Evolutionary conservation across 192 early-diverging fungal species (phyloP).

Genomic region (Jimgerdemannia flammicorona): DNA sequence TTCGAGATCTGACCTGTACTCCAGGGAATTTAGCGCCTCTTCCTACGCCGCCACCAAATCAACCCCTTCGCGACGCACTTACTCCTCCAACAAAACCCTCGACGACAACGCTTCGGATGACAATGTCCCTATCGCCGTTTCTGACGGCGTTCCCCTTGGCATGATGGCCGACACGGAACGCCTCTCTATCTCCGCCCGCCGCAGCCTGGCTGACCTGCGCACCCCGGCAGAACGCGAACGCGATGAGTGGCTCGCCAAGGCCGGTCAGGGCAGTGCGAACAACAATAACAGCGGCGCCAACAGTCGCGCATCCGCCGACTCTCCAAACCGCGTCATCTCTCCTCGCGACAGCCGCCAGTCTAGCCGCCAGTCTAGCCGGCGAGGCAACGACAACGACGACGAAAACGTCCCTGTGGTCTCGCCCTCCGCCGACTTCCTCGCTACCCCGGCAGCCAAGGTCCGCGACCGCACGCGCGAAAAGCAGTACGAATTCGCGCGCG

Average conservation of each 20-base stretch:
- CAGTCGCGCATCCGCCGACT: neutral
- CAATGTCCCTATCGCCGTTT: neutral
- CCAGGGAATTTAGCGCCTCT: neutral
- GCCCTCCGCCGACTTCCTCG: neutral
- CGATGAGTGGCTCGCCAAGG: neutral
- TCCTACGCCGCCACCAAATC: neutral
- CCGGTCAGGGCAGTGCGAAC: no score
- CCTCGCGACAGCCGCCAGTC: neutral
- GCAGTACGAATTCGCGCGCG: neutral
- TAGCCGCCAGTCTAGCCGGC: neutral
- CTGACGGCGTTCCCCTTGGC: neutral
- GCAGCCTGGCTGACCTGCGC: neutral
- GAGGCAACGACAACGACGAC: neutral
- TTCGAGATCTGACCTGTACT: neutral
- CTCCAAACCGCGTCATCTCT: neutral
- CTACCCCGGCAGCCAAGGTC: neutral
- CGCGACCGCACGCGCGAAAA: neutral
- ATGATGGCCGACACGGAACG: neutral
- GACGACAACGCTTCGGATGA: neutral
- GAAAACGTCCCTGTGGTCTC: neutral
- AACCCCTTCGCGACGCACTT: neutral
- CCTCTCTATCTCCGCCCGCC: neutral
- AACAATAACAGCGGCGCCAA: neutral
- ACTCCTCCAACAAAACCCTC: neutral
- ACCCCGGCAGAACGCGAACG: conserved; percentile 1